These are phyloP conservation scores for Kurtzmaniella natalensis DNA, from an alignment of 1,139 yeast species.

Conservation along the genomic window DNA sequence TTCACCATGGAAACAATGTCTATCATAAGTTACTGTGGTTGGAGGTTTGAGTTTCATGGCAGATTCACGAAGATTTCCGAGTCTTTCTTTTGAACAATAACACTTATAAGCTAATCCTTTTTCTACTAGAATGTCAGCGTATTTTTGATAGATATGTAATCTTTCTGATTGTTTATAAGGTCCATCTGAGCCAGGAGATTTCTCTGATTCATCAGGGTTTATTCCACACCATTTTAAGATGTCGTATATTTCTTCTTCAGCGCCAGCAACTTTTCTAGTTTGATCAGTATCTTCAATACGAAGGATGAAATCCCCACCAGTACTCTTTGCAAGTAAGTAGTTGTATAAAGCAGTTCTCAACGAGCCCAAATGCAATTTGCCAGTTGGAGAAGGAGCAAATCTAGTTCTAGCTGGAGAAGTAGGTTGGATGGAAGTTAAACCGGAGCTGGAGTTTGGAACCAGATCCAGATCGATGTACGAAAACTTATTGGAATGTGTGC, in stretches of 20 bases:
- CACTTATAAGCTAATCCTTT: constrained; percentile 81
- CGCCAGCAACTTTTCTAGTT: constrained; percentile 69
- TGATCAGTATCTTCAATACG: constrained; percentile 93
- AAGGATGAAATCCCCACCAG: constrained; percentile 75
- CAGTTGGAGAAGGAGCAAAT: constrained; percentile 98
- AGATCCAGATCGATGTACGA: too few species aligned
- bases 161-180: constrained; percentile 88
- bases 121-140: constrained; percentile 53
- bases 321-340: constrained; percentile 71
- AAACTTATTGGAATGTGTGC: too few species aligned
- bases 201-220: constrained; percentile 78
- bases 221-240: constrained; percentile 77
- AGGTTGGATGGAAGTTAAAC: constrained; percentile 39
- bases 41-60: constrained; percentile 80
- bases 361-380: constrained; percentile 87
- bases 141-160: constrained; percentile 53
- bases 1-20: constrained; percentile 53
- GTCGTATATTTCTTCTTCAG: constrained; percentile 76
- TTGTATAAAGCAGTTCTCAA: constrained; percentile 90
- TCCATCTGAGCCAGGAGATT: constrained; percentile 58
- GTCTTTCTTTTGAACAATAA: constrained; percentile 78
- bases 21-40: constrained; percentile 86
- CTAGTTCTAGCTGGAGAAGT: constrained; percentile 72
- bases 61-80: constrained; percentile 60
- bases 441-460: too few species aligned